Base-by-base conservation (phyloP, 805 yeast genomes). In the Hermanozyma aechmeae region DNA sequence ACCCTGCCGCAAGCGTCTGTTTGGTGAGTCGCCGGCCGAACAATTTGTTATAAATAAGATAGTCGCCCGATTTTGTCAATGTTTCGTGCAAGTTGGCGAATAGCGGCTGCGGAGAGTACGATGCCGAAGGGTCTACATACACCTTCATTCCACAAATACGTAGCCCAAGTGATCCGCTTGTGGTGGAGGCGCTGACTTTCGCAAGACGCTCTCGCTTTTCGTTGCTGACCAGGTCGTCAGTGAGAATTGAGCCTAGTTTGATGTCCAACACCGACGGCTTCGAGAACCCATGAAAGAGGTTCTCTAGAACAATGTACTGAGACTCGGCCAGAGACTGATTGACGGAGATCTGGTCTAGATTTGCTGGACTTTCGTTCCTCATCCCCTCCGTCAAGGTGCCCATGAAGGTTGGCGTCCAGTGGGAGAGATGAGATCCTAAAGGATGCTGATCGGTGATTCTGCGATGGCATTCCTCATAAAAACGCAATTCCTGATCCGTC, bases 91-190 rank as follows among this genome's bases (percentile, higher is more conserved):
- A 39, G 1, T 31, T 40, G 7, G 44, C n/a, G n/a, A n/a, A n/a
- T n/a, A n/a, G n/a, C n/a, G n/a, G n/a, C n/a, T n/a, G n/a, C n/a
- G n/a, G n/a, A n/a, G n/a, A n/a, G n/a, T n/a, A n/a, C n/a, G n/a
- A n/a, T n/a, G n/a, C n/a, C n/a, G n/a, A n/a, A n/a, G n/a, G n/a
- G n/a, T n/a, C n/a, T n/a, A n/a, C n/a, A 38, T 51, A 64, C 4
- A 79, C 52, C 36, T 76, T 77, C 89, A 89, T 82, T 0, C 98
- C 98, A 43, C 97, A 87, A 3, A 89, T 73, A 35, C 98, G 61
- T 39, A 79, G 76, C 12, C 75, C 68, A 9, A 83, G 58, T 3
- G 77, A 58, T 0, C 96, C 95, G 25, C 92, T 79, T 0, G 97
- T 89, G 1, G 97, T 89, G 0, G 58, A 33, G 2, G 56, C 47